Percentiles rank a stretch among this genome's conserved stretches.
These are phyloP conservation scores for Ogataea angusta DNA, from an alignment of 805 yeast species.

Conservation along the genomic window DNA sequence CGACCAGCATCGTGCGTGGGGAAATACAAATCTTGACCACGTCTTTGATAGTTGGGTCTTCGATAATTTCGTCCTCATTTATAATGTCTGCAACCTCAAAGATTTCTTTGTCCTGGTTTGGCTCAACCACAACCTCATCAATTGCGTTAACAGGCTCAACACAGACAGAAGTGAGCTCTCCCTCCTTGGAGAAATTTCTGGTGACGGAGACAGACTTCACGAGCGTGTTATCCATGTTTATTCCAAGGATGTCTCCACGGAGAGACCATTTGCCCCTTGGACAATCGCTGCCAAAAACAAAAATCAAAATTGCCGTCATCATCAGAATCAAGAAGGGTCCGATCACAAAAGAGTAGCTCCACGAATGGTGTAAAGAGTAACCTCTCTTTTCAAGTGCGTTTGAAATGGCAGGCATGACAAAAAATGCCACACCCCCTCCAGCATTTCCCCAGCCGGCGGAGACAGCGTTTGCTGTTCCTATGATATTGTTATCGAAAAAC, in stretches of 20 bases:
- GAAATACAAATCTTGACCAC: constrained; percentile 20
- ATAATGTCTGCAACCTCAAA: constrained; percentile 17
- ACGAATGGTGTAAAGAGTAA: constrained; percentile 24
- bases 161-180: constrained; percentile 3
- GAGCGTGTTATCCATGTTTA: constrained; percentile 26
- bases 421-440: constrained; percentile 35
- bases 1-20: constrained; percentile 30
- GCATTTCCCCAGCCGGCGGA: constrained; percentile 35
- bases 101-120: not conserved
- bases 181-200: constrained; percentile 12
- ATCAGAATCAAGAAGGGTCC: constrained; percentile 33
- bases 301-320: constrained; percentile 24
- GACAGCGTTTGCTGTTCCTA: constrained; percentile 32
- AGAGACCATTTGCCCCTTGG: constrained; percentile 36
- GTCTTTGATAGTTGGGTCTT: constrained; percentile 21
- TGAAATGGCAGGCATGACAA: constrained; percentile 32
- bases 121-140: constrained; percentile 5
- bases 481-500: constrained; percentile 30
- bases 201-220: constrained; percentile 24
- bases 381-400: constrained; percentile 19
- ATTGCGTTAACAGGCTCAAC: constrained; percentile 4
- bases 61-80: constrained; percentile 26
- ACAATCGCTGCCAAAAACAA: constrained; percentile 33
- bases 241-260: constrained; percentile 25
- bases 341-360: constrained; percentile 29